A percentile compares a stretch with the other conserved stretches of the same genome.
phyloP scores from a whole-genome alignment of 2,329 filamentous ascomycete species.

The Sporothrix curviconia region DNA sequence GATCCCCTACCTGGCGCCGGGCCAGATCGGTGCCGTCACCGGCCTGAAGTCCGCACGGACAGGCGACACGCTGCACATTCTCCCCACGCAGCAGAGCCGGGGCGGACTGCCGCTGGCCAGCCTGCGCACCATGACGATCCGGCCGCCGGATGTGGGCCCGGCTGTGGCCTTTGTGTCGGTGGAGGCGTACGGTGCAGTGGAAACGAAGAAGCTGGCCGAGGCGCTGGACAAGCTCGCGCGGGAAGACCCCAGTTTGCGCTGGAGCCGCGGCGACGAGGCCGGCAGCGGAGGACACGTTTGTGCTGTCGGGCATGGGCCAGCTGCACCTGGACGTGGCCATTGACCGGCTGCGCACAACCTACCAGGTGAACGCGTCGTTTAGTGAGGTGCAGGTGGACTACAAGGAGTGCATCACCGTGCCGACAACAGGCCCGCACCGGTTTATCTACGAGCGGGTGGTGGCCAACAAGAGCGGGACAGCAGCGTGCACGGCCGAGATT shows the following conservation, averaged over 20 bases:
- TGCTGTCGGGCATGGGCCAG: constrained; percentile 93
- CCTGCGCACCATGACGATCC: constrained; percentile 70
- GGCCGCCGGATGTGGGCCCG: constrained; percentile 82
- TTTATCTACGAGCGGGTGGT: constrained; percentile 71
- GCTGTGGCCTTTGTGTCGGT: constrained; percentile 96
- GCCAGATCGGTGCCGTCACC: constrained; percentile 89
- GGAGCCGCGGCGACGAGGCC: constrained; percentile 74
- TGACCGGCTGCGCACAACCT: constrained; percentile 79
- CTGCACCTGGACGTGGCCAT: constrained; percentile 90
- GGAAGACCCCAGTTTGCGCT: constrained; percentile 87
- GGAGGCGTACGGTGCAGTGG: constrained; percentile 61
- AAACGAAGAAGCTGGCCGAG: constrained; percentile 67
- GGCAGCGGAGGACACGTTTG: constrained; percentile 66
- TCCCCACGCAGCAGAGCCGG: constrained; percentile 45
- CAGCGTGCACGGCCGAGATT: constrained; percentile 63
- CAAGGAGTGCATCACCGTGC: constrained; percentile 66
- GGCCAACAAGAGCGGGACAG: constrained; percentile 71
- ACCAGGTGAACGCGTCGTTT: constrained; percentile 81
- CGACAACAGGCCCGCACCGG: constrained; percentile 51
- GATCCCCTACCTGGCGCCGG: constrained; percentile 69
- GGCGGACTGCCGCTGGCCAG: constrained; percentile 53
- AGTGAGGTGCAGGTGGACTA: constrained; percentile 94
- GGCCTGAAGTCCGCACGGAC: constrained; percentile 89
- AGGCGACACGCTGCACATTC: constrained; percentile 82
- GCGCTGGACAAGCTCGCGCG: constrained; percentile 71